A percentile compares a stretch with the other conserved stretches of the same genome.
Evolutionary conservation across 2,329 filamentous ascomycete genomes (phyloP).

Genomic region (Botrytis paeoniae): DNA sequence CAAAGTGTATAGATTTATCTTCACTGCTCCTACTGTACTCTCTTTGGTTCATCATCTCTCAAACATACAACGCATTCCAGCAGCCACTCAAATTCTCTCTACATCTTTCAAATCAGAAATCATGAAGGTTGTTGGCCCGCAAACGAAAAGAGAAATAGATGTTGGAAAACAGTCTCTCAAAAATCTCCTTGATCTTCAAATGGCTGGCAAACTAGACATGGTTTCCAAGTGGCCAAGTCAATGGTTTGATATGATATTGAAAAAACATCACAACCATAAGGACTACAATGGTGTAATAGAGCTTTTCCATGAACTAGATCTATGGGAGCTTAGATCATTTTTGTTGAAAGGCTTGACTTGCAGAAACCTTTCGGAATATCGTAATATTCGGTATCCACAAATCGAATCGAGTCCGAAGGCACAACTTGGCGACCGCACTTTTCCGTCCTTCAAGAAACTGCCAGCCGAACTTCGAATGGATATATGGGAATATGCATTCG

Average conservation of each 20-base stretch:
- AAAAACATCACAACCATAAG: neutral
- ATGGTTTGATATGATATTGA: neutral
- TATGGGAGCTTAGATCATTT: neutral
- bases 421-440: neutral
- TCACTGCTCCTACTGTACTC: neutral
- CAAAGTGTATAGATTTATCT: neutral
- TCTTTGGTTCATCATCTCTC: neutral
- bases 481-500: slow-evolving; percentile 13
- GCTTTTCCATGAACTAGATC: neutral
- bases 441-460: neutral
- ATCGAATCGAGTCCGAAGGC: neutral
- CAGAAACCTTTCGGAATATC: slow-evolving; percentile 10
- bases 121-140: neutral
- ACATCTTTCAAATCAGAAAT: neutral
- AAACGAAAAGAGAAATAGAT: neutral
- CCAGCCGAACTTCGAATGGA: slow-evolving; percentile 5
- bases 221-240: slow-evolving; percentile 13
- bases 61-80: neutral
- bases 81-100: neutral
- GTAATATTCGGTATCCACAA: neutral
- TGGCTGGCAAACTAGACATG: neutral
- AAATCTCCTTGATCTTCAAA: neutral
- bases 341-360: neutral
- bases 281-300: slow-evolving; percentile 7
- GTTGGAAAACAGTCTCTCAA: neutral